A percentile compares a stretch with the other conserved stretches of the same genome.
phyloP scores from a whole-genome alignment of 2,329 filamentous ascomycete genomes.

The Colletotrichum gloeosporioides region DNA sequence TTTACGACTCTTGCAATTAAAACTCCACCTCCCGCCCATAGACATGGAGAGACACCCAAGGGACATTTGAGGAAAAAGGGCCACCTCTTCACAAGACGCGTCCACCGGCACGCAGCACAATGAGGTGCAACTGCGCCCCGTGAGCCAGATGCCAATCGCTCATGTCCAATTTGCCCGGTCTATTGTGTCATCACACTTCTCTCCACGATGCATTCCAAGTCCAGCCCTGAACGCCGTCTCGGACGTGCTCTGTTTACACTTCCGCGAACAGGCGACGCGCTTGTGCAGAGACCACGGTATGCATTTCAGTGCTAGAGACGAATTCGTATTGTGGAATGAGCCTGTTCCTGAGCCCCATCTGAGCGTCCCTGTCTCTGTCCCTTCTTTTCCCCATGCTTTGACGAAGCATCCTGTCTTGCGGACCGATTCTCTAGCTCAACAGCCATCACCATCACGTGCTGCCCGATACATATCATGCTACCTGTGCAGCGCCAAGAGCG shows the following conservation, averaged over 20 bases:
- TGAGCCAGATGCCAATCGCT: constrained; percentile 4
- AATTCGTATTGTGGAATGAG: constrained; percentile 2
- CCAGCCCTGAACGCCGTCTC: neutral
- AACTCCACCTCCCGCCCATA: neutral
- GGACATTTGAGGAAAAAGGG: neutral
- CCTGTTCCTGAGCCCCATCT: neutral
- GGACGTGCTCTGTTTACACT: constrained; percentile 4
- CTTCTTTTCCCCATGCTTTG: neutral
- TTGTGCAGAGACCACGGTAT: neutral
- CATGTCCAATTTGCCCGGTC: constrained; percentile 5
- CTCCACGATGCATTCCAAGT: neutral
- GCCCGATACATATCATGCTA: neutral
- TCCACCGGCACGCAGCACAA: constrained; percentile 8
- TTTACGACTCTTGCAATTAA: neutral
- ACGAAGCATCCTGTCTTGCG: neutral
- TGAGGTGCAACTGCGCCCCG: neutral
- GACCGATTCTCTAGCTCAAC: neutral
- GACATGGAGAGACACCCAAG: neutral
- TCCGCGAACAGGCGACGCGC: neutral
- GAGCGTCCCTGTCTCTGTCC: neutral
- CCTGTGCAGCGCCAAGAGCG: neutral
- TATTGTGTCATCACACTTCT: constrained; percentile 8
- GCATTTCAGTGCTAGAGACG: neutral
- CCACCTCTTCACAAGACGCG: neutral
- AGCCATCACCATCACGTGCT: neutral